A percentile compares a stretch with the other conserved stretches of the same genome.
These are phyloP conservation scores for Blepharisma japonicum DNA, from an alignment of 73 alveolate genomes.

Conservation along the genomic window DNA sequence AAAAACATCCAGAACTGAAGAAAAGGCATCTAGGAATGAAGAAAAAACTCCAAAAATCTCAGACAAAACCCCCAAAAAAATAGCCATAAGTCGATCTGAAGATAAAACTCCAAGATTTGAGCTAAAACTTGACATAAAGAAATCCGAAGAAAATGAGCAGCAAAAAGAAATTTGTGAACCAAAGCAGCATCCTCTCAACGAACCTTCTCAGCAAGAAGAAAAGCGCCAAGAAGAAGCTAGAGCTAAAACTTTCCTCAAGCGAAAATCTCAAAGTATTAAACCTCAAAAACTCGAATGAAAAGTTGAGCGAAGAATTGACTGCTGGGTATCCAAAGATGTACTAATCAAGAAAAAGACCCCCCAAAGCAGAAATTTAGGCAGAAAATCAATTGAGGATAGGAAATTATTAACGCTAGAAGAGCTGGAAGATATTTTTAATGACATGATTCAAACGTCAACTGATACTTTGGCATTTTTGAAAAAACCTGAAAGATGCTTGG, in stretches of 20 bases:
- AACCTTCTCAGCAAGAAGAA: background rate
- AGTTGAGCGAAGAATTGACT: background rate
- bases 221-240: background rate
- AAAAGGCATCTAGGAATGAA: too few species aligned
- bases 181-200: too few species aligned
- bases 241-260: background rate
- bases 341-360: background rate
- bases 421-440: background rate
- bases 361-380: background rate
- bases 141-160: too few species aligned
- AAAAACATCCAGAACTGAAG: too few species aligned
- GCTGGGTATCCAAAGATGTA: constrained; percentile 28
- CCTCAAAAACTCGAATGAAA: constrained; percentile 8
- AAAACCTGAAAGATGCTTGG: constrained; percentile 12
- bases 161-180: too few species aligned
- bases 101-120: too few species aligned
- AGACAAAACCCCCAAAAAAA: too few species aligned
- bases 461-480: constrained; percentile 15
- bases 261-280: constrained; percentile 15
- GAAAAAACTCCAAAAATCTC: too few species aligned
- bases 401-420: background rate
- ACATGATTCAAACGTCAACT: background rate
- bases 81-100: too few species aligned
- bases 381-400: background rate
- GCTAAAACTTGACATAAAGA: too few species aligned